phyloP scores from a whole-genome alignment of 768 basidiomycete species.

The Collybia nuda region DNA sequence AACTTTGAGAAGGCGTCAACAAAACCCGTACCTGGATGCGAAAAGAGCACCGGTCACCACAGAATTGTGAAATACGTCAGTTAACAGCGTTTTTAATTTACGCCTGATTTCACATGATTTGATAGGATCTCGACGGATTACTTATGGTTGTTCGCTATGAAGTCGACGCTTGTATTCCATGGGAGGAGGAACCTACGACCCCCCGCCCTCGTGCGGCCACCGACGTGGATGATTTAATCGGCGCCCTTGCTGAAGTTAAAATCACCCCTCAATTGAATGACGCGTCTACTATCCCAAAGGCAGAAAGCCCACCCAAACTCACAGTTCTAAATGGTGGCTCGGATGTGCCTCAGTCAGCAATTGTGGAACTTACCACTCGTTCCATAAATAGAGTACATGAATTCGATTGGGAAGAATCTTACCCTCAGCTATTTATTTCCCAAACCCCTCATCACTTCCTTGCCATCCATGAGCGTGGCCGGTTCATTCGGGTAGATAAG shows the following conservation, averaged over 20 bases:
- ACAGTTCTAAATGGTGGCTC: conserved; percentile 21
- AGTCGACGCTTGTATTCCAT: conserved; percentile 47
- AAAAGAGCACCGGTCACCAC: conserved; percentile 55
- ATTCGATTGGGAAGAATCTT: conserved; percentile 59
- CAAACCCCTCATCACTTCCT: conserved; percentile 63
- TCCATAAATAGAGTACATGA: conserved; percentile 25
- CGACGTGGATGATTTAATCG: conserved; percentile 35
- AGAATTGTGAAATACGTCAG: conserved; percentile 65
- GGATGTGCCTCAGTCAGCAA: conserved; percentile 38
- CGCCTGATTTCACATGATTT: not conserved
- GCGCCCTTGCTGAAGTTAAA: conserved; percentile 29
- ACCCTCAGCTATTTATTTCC: conserved; percentile 69
- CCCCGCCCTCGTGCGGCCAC: not conserved
- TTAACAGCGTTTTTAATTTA: not conserved
- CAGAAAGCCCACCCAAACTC: conserved; percentile 15
- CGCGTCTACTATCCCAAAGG: conserved; percentile 14
- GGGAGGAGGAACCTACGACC: conserved; percentile 13
- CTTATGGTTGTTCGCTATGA: conserved; percentile 60
- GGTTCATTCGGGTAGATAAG: conserved; percentile 51
- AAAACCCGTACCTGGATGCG: conserved; percentile 44
- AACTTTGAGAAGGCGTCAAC: conserved; percentile 64
- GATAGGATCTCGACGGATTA: conserved; percentile 56
- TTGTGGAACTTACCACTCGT: conserved; percentile 49
- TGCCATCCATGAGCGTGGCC: conserved; percentile 55
- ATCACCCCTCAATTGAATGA: conserved; percentile 18